Conservation (phyloP, 768 basidiomycete species). For the Lactarius psammicola region DNA sequence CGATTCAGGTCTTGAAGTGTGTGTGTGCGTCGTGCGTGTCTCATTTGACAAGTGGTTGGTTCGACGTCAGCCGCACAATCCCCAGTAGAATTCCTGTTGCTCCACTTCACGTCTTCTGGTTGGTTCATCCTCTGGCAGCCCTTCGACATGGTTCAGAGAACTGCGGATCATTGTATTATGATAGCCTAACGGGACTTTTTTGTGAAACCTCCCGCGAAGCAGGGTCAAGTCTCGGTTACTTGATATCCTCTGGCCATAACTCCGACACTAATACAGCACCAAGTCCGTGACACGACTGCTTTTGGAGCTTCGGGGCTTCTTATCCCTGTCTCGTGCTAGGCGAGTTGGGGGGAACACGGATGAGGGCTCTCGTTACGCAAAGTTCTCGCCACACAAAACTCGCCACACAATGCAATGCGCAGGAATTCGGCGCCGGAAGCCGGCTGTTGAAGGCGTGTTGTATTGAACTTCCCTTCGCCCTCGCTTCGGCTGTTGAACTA, state of each 20-base stretch:
- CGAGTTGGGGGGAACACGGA: not conserved
- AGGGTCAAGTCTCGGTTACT: conserved; percentile 2
- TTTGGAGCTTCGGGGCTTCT: not conserved
- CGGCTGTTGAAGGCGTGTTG: conserved; percentile 10
- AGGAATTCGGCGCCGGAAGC: conserved; percentile 14
- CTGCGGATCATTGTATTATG: conserved; percentile 10
- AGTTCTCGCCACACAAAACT: not conserved
- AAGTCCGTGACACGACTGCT: not conserved
- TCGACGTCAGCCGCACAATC: conserved; percentile 5
- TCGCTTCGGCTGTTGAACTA: not conserved
- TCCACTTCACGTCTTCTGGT: conserved; percentile 6
- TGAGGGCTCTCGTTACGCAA: conserved; percentile 10
- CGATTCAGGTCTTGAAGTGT: not conserved
- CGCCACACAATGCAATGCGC: not conserved
- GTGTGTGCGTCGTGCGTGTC: not conserved
- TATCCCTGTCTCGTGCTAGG: not conserved
- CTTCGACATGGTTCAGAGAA: not conserved
- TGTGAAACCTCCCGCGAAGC: not conserved
- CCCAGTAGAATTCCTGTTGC: conserved; percentile 1
- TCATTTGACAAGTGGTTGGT: conserved; percentile 1
- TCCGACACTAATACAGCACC: not conserved
- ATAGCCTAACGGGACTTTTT: not conserved
- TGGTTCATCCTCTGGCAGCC: not conserved
- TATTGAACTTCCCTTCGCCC: not conserved
- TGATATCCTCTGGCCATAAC: conserved; percentile 9